phyloP scores from a whole-genome alignment of 331 rosid species.

The Quercus tomentella region DNA sequence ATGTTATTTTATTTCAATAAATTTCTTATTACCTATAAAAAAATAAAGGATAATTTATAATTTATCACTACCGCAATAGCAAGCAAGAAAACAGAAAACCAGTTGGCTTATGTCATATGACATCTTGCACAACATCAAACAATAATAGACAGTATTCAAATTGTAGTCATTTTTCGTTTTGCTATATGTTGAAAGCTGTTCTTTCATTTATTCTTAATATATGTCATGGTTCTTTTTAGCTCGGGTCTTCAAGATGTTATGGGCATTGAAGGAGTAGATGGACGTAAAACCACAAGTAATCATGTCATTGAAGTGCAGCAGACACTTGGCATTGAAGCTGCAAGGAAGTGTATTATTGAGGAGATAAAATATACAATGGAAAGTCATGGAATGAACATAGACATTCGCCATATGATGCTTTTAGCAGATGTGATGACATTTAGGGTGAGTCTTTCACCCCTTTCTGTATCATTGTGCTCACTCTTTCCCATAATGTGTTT shows the following conservation, averaged over 20 bases:
- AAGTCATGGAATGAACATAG: conserved; percentile 84
- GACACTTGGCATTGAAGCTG: conserved; percentile 90
- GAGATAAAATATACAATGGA: conserved; percentile 78
- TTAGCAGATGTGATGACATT: conserved; percentile 91
- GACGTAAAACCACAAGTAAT: conserved; percentile 64
- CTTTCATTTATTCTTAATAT: not conserved
- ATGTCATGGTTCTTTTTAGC: conserved; percentile 30
- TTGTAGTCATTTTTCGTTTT: not conserved
- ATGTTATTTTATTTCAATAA: too few species aligned
- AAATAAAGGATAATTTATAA: not conserved
- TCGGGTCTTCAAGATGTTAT: conserved; percentile 73
- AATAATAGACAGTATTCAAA: not conserved
- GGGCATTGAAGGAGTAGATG: conserved; percentile 84
- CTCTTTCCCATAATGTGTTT: not conserved
- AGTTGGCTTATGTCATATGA: not conserved
- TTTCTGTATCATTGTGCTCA: not conserved
- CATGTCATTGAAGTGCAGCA: conserved; percentile 72
- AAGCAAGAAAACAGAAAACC: not conserved
- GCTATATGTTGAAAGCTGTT: not conserved
- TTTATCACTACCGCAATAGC: not conserved
- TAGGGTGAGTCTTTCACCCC: conserved; percentile 49
- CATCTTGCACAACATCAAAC: not conserved
- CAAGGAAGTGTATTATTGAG: conserved; percentile 72
- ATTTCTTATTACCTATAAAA: too few species aligned
- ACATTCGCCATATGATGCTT: conserved; percentile 92